Percentiles rank a stretch among this genome's conserved stretches.
Conservation (phyloP, 169 alveolate species). For the Amoebophrya sp. region DNA sequence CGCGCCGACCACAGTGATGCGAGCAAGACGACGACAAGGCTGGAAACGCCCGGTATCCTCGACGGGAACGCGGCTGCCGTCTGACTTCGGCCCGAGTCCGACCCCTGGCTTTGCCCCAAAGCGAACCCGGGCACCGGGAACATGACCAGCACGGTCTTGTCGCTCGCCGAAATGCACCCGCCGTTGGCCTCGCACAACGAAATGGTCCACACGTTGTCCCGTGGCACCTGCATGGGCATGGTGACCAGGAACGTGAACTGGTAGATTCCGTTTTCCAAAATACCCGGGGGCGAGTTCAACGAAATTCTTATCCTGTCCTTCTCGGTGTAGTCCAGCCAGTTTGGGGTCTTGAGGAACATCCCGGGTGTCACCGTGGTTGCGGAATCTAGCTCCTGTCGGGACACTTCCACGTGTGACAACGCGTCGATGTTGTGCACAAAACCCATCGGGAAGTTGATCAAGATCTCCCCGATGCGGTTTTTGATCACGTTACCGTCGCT, state of each 20-base stretch:
- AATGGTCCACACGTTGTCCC: slow-evolving; percentile 18
- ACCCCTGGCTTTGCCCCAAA: not conserved
- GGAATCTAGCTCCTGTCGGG: not conserved
- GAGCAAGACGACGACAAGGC: no score
- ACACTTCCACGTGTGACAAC: not conserved
- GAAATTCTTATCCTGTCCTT: not conserved
- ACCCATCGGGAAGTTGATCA: not conserved
- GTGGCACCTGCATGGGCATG: not conserved
- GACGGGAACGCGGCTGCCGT: no score
- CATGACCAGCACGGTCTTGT: not conserved
- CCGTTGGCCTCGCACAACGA: slow-evolving; percentile 13
- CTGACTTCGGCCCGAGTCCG: no score
- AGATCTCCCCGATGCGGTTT: not conserved
- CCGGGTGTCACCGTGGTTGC: not conserved
- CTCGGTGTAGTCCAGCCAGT: slow-evolving; percentile 25
- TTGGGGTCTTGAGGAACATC: not conserved
- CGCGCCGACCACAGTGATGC: no score
- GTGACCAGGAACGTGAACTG: not conserved
- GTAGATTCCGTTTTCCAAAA: not conserved
- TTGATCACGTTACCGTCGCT: not conserved
- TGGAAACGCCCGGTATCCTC: no score
- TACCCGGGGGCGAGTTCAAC: not conserved
- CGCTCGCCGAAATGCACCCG: slow-evolving; percentile 20
- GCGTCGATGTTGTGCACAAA: slow-evolving; percentile 26
- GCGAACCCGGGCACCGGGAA: not conserved